Evolutionary conservation across 106 monocot species (phyloP).

Genomic region (Alisma plantagoaquatica): DNA sequence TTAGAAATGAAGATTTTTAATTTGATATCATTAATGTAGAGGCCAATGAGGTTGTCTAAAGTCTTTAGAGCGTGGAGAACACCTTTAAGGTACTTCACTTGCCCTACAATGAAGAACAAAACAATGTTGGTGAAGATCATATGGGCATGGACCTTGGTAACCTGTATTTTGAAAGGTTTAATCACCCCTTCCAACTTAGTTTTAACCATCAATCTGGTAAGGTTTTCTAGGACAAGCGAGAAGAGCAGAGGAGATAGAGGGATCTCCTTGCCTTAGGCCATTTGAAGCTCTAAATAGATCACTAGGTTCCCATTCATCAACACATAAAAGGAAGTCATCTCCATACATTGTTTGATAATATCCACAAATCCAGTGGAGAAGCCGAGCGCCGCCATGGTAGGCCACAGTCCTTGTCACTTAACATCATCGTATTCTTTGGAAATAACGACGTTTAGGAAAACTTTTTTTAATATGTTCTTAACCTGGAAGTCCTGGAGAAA

Average conservation of each 20-base stretch:
- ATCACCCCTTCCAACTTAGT: neutral
- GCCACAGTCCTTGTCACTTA: neutral
- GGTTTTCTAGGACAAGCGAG: neutral
- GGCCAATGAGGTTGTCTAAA: too few relatives aligned
- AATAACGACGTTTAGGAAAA: neutral
- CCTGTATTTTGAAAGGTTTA: neutral
- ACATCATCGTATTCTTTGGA: neutral
- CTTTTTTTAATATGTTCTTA: neutral
- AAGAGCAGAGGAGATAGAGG: neutral
- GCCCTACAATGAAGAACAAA: neutral
- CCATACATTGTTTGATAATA: neutral
- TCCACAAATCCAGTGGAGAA: neutral
- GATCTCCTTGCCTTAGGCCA: neutral
- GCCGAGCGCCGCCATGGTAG: neutral
- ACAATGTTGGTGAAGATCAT: neutral
- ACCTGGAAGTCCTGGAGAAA: neutral
- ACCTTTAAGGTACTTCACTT: too few relatives aligned
- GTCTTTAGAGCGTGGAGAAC: too few relatives aligned
- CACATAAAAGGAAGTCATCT: neutral
- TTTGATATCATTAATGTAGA: too few relatives aligned
- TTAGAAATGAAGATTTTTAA: too few relatives aligned
- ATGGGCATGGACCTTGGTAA: neutral
- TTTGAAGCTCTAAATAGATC: neutral
- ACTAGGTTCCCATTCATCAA: neutral
- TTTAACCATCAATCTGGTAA: neutral